phyloP scores from a whole-genome alignment of 148 eudicot species.

The Simmondsia chinensis region DNA sequence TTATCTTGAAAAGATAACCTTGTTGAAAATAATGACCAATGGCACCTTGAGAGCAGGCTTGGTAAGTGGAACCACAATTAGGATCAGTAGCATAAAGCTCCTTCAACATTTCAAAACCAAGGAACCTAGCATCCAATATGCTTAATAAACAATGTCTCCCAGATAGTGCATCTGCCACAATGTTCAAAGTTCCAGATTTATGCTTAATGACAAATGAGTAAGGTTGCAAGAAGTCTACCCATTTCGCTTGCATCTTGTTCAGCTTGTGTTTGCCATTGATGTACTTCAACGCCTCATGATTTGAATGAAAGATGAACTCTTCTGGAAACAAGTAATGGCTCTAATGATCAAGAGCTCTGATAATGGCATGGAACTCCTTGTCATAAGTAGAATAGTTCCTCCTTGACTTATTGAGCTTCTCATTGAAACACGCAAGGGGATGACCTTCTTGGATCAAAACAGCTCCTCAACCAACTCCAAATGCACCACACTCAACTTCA shows the following conservation, averaged over 20 bases:
- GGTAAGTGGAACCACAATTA: neutral
- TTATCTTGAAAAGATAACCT: neutral
- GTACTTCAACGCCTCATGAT: constrained; percentile 6
- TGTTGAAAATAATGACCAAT: neutral
- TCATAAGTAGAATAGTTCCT: constrained; percentile 5
- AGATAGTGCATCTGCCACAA: constrained; percentile 3
- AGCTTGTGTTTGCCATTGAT: neutral
- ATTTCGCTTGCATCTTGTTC: constrained; percentile 1
- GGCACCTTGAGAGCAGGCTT: neutral
- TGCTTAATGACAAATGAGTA: neutral
- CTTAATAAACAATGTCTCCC: too few species aligned
- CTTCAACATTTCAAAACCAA: constrained; percentile 3
- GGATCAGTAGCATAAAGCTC: neutral
- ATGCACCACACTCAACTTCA: constrained; percentile 12
- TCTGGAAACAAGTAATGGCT: constrained; percentile 6
- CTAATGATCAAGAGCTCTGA: neutral
- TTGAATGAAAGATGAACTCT: constrained; percentile 2
- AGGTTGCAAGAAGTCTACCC: constrained; percentile 6
- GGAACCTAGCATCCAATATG: neutral
- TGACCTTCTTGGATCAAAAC: neutral
- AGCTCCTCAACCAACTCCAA: constrained; percentile 4
- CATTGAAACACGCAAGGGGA: constrained; percentile 2
- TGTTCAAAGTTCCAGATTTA: neutral
- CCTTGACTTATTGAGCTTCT: neutral
- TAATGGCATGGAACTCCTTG: constrained; percentile 8